These are phyloP conservation scores for Neurospora africana DNA, from an alignment of 495 filamentous ascomycete genomes.

Conservation along the genomic window DNA sequence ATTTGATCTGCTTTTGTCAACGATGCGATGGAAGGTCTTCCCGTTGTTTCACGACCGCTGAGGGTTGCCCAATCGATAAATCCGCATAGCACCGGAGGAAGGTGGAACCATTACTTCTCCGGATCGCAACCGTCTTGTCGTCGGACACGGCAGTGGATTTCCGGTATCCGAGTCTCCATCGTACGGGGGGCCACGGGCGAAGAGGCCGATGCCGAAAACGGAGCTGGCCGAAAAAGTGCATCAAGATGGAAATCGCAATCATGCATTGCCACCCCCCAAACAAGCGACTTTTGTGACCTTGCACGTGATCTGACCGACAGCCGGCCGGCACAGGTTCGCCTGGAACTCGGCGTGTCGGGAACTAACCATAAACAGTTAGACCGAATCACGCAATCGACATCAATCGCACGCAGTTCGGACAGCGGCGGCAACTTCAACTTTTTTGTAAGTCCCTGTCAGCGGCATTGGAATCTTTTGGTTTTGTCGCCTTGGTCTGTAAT, in stretches of 20 bases:
- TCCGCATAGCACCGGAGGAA: not conserved
- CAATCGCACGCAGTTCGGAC: conserved; percentile 12
- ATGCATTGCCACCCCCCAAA: not conserved
- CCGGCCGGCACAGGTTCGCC: not conserved
- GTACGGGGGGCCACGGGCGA: not conserved
- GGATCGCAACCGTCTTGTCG: not conserved
- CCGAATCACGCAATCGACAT: conserved; percentile 19
- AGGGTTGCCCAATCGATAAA: not conserved
- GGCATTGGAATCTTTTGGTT: not conserved
- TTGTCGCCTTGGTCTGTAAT: not conserved
- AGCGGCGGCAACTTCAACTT: conserved; percentile 1
- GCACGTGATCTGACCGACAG: not conserved
- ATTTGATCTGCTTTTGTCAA: not conserved
- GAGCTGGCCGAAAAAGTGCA: not conserved
- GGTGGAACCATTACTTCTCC: not conserved
- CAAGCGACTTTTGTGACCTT: not conserved
- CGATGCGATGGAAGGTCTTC: not conserved
- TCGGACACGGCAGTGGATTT: not conserved
- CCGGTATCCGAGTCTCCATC: not conserved
- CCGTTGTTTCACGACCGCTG: not conserved
- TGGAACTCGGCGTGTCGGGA: not conserved
- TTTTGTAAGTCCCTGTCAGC: not conserved
- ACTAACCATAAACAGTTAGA: conserved; percentile 10
- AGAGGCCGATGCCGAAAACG: not conserved
- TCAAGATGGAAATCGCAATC: not conserved